Conservation (phyloP, 306 rosid genomes). For the Spatholobus suberectus region DNA sequence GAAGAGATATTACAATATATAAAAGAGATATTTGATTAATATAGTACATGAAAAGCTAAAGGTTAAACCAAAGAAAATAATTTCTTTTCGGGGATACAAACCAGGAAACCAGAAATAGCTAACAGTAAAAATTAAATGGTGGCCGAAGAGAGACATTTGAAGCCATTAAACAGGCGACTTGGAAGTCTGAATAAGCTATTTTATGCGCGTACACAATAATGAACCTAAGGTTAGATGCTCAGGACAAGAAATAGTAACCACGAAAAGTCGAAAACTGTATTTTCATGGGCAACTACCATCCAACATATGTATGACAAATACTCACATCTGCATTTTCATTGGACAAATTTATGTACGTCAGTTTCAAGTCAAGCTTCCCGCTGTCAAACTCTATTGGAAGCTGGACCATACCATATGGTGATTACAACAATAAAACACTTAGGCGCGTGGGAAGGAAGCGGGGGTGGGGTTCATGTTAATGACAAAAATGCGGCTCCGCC, state of each 20-base stretch:
- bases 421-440: slow-evolving; percentile 35
- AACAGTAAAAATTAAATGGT: not conserved
- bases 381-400: slow-evolving; percentile 34
- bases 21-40: too few species aligned
- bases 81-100: not conserved
- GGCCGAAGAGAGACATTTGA: too few species aligned
- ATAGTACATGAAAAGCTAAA: not conserved
- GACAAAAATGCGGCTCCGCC: slow-evolving; percentile 49
- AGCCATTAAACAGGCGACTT: not conserved
- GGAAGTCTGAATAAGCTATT: not conserved
- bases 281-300: slow-evolving; percentile 9
- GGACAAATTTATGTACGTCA: slow-evolving; percentile 30
- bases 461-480: slow-evolving; percentile 5
- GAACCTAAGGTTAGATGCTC: not conserved
- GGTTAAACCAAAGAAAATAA: not conserved
- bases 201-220: not conserved
- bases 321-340: slow-evolving; percentile 35
- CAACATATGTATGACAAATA: slow-evolving; percentile 32
- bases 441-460: too few species aligned
- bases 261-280: not conserved
- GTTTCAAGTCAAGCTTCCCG: slow-evolving; percentile 38
- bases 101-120: not conserved
- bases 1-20: not conserved
- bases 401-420: slow-evolving; percentile 33
- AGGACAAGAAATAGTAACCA: not conserved